Conservation (phyloP, 2,329 filamentous ascomycete species). For the Neopestalotiopsis sp. region DNA sequence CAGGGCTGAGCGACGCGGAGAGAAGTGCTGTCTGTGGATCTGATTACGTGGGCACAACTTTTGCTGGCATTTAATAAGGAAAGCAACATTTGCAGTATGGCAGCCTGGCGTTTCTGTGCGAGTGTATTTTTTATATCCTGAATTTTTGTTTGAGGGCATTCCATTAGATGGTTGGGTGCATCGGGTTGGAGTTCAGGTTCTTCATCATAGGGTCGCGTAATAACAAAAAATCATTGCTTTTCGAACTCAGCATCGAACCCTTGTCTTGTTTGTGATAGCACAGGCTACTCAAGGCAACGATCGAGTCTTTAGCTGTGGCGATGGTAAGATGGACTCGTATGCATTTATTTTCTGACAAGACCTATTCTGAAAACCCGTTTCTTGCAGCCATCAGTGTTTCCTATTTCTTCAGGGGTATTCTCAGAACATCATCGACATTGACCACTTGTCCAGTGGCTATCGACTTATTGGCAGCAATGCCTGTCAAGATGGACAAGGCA, state of each 20-base stretch:
- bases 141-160: neutral
- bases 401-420: conserved; percentile 31
- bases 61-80: conserved; percentile 30
- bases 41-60: conserved; percentile 32
- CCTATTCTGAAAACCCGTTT: too few species aligned
- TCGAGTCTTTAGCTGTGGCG: neutral
- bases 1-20: conserved; percentile 32
- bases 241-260: neutral
- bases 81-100: neutral
- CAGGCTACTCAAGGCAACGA: too few species aligned
- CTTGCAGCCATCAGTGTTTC: too few species aligned
- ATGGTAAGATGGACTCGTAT: neutral
- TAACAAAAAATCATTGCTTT: neutral
- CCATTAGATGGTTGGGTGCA: neutral
- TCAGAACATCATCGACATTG: conserved; percentile 56
- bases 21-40: conserved; percentile 34
- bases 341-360: too few species aligned
- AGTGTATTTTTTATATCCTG: neutral
- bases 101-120: conserved; percentile 1
- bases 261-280: too few species aligned
- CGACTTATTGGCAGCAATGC: conserved; percentile 63
- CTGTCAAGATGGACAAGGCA: conserved; percentile 62
- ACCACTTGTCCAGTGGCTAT: conserved; percentile 62
- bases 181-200: neutral
- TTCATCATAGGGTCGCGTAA: neutral